These are phyloP conservation scores for Heliocybe sulcata DNA, from an alignment of 1,284 basidiomycete species.

Conservation along the genomic window DNA sequence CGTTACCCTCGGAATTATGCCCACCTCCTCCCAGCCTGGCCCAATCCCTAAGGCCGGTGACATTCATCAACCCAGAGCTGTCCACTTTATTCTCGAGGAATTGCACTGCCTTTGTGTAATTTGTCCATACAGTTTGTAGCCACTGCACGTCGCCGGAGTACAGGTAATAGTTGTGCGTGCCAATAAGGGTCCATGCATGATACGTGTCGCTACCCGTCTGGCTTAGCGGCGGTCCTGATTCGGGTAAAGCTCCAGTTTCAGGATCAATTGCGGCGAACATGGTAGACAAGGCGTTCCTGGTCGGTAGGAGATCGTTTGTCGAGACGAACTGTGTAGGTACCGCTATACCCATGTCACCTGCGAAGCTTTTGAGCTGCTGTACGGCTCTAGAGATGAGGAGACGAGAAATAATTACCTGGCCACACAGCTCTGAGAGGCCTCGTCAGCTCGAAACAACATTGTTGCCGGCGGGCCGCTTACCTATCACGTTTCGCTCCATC, in stretches of 20 bases:
- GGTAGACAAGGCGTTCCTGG: conserved; percentile 47
- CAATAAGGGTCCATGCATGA: conserved; percentile 38
- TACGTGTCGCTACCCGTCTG: conserved; percentile 42
- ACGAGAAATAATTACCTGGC: conserved; percentile 26
- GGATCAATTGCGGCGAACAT: conserved; percentile 51
- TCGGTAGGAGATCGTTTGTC: conserved; percentile 48
- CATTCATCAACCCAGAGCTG: conserved; percentile 36
- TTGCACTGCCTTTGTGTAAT: conserved; percentile 40
- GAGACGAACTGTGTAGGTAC: conserved; percentile 56
- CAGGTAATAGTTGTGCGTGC: conserved; percentile 35
- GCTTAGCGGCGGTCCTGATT: conserved; percentile 50
- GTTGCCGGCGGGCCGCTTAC: conserved; percentile 18
- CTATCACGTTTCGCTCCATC: conserved; percentile 57
- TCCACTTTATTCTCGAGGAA: conserved; percentile 36
- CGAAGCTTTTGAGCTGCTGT: too few species aligned
- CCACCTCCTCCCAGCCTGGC: conserved; percentile 39
- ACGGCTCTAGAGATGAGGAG: not conserved
- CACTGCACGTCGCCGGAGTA: conserved; percentile 40
- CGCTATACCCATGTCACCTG: conserved; percentile 55
- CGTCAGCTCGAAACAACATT: not conserved
- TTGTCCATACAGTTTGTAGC: conserved; percentile 36
- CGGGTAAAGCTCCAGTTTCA: conserved; percentile 43
- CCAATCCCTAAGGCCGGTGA: conserved; percentile 42
- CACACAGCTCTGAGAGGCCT: conserved; percentile 37
- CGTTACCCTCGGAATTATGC: conserved; percentile 41